A percentile compares a stretch with the other conserved stretches of the same genome.
Conservation (phyloP, 2,329 filamentous ascomycete species). For the Fusarium continuum region DNA sequence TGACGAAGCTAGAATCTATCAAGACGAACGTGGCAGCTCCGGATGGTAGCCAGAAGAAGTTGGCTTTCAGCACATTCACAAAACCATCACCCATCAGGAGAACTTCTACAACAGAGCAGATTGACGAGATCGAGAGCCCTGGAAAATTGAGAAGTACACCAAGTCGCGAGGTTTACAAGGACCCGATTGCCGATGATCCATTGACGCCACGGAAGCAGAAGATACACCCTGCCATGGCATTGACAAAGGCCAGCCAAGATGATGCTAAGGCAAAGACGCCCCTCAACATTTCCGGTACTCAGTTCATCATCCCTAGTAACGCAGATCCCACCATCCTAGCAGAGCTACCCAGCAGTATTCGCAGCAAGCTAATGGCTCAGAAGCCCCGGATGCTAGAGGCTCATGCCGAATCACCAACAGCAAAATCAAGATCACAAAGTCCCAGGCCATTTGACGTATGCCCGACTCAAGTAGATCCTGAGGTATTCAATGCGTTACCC, state of each 20-base stretch:
- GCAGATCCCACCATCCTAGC: slow-evolving; percentile 83
- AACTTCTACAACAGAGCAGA: slow-evolving; percentile 55
- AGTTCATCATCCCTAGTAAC: slow-evolving; percentile 89
- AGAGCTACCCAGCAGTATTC: slow-evolving; percentile 85
- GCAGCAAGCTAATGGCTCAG: slow-evolving; percentile 75
- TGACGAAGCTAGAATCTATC: slow-evolving; percentile 88
- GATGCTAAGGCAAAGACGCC: slow-evolving; percentile 69
- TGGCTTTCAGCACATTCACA: slow-evolving; percentile 73
- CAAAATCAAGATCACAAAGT: slow-evolving; percentile 50
- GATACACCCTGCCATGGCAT: slow-evolving; percentile 62
- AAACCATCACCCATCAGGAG: slow-evolving; percentile 53
- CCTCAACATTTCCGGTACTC: slow-evolving; percentile 84
- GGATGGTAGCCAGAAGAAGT: slow-evolving; percentile 80
- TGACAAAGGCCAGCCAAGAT: slow-evolving; percentile 58
- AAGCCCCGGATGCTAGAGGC: slow-evolving; percentile 44
- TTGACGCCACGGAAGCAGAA: slow-evolving; percentile 63
- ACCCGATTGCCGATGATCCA: slow-evolving; percentile 66
- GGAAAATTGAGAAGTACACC: slow-evolving; percentile 46
- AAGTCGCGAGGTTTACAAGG: slow-evolving; percentile 48
- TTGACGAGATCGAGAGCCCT: slow-evolving; percentile 59
- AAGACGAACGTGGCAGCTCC: slow-evolving; percentile 65
- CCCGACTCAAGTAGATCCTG: slow-evolving; percentile 84
- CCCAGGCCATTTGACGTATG: slow-evolving; percentile 56
- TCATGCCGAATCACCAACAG: slow-evolving; percentile 44
- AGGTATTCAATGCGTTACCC: slow-evolving; percentile 84